Conservation (phyloP, 1,139 yeast genomes). For the Suhomyces ambrosiae region DNA sequence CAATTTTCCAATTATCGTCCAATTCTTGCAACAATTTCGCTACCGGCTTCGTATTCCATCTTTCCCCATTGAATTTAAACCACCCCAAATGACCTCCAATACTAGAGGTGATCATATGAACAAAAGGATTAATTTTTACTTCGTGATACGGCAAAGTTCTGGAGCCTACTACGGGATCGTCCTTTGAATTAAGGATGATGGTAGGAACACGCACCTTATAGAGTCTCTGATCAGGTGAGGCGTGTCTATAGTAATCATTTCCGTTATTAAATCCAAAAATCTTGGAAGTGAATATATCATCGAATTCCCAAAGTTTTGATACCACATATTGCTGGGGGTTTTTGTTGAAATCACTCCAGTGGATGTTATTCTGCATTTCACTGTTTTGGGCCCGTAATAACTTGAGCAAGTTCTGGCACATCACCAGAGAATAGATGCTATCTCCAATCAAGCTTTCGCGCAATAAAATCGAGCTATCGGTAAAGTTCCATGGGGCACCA, state of each 20-base stretch:
- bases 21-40: conserved; percentile 38
- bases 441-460: conserved; percentile 46
- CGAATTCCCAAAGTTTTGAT: conserved; percentile 57
- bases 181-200: conserved; percentile 50
- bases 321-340: conserved; percentile 39
- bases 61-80: conserved; percentile 49
- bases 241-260: conserved; percentile 69
- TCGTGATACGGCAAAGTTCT: conserved; percentile 61
- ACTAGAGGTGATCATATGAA: conserved; percentile 65
- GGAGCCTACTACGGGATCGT: conserved; percentile 61
- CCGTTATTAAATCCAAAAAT: conserved; percentile 73
- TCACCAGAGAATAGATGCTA: conserved; percentile 53
- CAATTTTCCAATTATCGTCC: conserved; percentile 29
- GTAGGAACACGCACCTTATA: conserved; percentile 55
- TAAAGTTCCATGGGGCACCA: conserved; percentile 87
- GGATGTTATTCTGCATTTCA: conserved; percentile 29
- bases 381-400: conserved; percentile 47
- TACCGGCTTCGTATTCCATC: conserved; percentile 56
- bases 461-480: conserved; percentile 48
- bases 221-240: conserved; percentile 61
- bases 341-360: conserved; percentile 32
- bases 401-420: conserved; percentile 51
- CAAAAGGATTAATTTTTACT: conserved; percentile 66
- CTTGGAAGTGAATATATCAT: conserved; percentile 69
- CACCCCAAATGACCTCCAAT: conserved; percentile 85